phyloP scores from a whole-genome alignment of 257 asterid genomes.

The Solanum pennellii region DNA sequence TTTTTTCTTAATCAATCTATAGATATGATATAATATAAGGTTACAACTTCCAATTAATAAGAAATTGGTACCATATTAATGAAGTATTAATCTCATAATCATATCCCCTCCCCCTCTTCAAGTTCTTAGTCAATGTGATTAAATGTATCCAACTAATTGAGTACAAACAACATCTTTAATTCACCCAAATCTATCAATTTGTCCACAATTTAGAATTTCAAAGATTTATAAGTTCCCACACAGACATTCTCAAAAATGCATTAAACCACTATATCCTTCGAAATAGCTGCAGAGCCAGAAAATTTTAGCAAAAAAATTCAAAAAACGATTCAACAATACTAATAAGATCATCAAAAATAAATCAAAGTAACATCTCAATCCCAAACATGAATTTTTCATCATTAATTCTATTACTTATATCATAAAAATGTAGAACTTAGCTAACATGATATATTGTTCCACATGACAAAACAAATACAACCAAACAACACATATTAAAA shows the following conservation, averaged over 20 bases:
- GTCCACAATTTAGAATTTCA: neutral
- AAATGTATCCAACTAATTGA: neutral
- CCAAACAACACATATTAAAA: neutral
- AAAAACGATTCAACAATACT: neutral
- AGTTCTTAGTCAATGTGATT: neutral
- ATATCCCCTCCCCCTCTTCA: neutral
- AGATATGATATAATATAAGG: neutral
- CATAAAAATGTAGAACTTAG: neutral
- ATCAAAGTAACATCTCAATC: neutral
- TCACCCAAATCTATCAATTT: neutral
- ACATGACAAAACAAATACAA: neutral
- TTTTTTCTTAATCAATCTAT: neutral
- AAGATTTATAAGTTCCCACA: neutral
- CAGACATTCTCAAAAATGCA: neutral
- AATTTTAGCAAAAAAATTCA: neutral
- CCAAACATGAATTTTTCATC: neutral
- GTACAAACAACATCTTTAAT: neutral
- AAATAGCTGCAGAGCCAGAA: neutral
- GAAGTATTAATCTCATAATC: neutral
- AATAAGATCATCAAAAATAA: no score
- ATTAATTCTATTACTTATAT: neutral
- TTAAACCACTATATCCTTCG: neutral
- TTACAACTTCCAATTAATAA: neutral
- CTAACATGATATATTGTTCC: neutral
- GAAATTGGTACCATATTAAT: neutral